A percentile compares a stretch with the other conserved stretches of the same genome.
These are phyloP conservation scores for Cladosporium halotolerans DNA, from an alignment of 2,329 filamentous ascomycete genomes.

Conservation along the genomic window DNA sequence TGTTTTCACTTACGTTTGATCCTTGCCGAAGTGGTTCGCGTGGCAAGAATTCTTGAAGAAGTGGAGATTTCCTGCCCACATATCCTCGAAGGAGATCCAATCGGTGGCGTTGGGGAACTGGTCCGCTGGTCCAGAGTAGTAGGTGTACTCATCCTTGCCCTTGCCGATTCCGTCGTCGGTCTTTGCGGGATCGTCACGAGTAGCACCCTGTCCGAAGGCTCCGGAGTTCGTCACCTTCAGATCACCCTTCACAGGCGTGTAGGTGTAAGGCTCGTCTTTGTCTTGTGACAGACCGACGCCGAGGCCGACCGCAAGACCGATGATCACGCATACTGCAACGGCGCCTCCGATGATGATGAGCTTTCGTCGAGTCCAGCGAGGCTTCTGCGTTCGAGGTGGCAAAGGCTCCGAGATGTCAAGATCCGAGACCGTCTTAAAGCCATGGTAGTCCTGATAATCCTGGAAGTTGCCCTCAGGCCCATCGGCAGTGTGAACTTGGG, in stretches of 20 bases:
- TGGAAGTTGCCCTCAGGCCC: conserved; percentile 4
- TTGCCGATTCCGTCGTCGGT: conserved; percentile 17
- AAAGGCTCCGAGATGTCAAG: conserved; percentile 4
- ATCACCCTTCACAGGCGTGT: background rate
- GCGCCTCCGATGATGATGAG: background rate
- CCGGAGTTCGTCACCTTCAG: conserved; percentile 24
- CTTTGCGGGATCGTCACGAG: conserved; percentile 18
- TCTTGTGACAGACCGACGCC: conserved; percentile 1
- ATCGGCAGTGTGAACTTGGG: background rate
- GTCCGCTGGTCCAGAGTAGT: conserved; percentile 25
- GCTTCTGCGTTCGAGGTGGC: background rate
- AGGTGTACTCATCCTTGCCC: conserved; percentile 24
- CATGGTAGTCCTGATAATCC: conserved; percentile 9
- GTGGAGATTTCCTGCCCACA: conserved; percentile 31
- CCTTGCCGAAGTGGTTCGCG: conserved; percentile 27
- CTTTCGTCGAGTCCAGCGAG: background rate
- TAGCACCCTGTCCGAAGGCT: conserved; percentile 25
- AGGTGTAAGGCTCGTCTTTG: conserved; percentile 1
- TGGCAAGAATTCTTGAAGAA: conserved; percentile 30
- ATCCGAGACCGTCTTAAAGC: conserved; percentile 6
- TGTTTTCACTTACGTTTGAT: conserved; percentile 3
- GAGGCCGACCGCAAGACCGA: conserved; percentile 8
- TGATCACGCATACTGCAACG: background rate
- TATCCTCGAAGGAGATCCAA: conserved; percentile 26
- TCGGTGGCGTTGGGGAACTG: conserved; percentile 16